Percentiles rank a stretch among this genome's conserved stretches.
These are phyloP conservation scores for Xylariales sp. DNA, from an alignment of 2,329 filamentous ascomycete genomes.

Conservation along the genomic window DNA sequence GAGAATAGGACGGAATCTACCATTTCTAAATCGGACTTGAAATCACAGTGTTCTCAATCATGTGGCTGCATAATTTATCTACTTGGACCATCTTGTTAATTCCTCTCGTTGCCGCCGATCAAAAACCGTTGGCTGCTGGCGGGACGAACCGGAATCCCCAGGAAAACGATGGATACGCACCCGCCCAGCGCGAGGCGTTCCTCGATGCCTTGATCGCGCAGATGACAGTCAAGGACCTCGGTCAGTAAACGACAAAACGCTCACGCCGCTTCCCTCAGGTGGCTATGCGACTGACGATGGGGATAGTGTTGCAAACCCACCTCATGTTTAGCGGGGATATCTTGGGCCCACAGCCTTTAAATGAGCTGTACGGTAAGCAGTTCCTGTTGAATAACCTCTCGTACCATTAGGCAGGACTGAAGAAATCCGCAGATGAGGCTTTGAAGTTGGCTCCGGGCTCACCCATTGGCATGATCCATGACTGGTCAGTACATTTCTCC, in stretches of 20 bases:
- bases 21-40: no score
- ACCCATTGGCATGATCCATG: slow-evolving; percentile 35
- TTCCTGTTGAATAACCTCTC: slow-evolving; percentile 4
- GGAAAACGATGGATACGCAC: not conserved
- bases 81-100: not conserved
- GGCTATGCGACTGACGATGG: slow-evolving; percentile 8
- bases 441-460: slow-evolving; percentile 30
- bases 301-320: slow-evolving; percentile 34
- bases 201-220: slow-evolving; percentile 22
- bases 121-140: not conserved
- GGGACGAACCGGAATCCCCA: not conserved
- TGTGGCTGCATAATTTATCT: not conserved
- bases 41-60: no score
- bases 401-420: no score
- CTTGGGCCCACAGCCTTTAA: slow-evolving; percentile 30
- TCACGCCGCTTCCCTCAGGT: no score
- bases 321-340: slow-evolving; percentile 39
- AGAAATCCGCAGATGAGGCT: no score
- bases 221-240: slow-evolving; percentile 27
- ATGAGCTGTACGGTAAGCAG: slow-evolving; percentile 30
- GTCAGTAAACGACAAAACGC: no score
- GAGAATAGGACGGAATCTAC: no score
- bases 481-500: slow-evolving; percentile 31
- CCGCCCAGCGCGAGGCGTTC: slow-evolving; percentile 16
- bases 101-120: not conserved